A percentile compares a stretch with the other conserved stretches of the same genome.
Evolutionary conservation across 176 grass and related monocot genomes (phyloP).

Genomic region (Aegilops longissima): DNA sequence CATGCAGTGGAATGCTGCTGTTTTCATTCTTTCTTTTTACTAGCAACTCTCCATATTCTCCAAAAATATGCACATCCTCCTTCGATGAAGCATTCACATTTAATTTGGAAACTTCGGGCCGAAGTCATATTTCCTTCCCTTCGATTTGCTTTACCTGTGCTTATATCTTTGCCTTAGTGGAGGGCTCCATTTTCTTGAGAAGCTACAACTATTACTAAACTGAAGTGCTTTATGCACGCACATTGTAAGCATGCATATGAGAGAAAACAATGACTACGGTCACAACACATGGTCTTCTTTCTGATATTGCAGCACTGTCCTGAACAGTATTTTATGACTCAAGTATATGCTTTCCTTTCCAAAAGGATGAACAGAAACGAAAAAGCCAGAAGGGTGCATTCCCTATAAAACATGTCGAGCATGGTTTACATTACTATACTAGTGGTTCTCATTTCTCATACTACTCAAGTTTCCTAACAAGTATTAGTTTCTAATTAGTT

Average conservation of each 20-base stretch:
- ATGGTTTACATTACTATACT: neutral
- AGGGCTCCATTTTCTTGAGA: conserved; percentile 34
- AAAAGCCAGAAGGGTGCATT: neutral
- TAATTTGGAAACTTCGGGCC: conserved; percentile 9
- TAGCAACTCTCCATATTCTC: neutral
- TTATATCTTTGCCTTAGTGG: conserved; percentile 30
- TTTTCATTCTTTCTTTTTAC: neutral
- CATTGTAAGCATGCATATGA: conserved; percentile 39
- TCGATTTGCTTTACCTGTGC: neutral
- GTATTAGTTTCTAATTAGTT: neutral
- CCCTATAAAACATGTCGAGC: neutral
- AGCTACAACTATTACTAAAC: conserved; percentile 12
- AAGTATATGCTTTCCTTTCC: conserved; percentile 6
- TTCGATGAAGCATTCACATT: conserved; percentile 12
- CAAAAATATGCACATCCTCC: conserved; percentile 28
- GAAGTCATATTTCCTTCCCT: neutral
- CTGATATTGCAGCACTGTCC: neutral
- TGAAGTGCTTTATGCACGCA: conserved; percentile 16
- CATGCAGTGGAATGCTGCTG: neutral
- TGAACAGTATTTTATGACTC: conserved; percentile 30
- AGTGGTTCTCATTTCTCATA: neutral
- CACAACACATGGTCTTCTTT: neutral
- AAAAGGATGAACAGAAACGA: neutral
- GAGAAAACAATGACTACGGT: conserved; percentile 5
- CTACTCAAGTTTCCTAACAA: neutral